Base-by-base conservation (phyloP, 139 green algal species). In the Asterochloris sp. region DNA sequence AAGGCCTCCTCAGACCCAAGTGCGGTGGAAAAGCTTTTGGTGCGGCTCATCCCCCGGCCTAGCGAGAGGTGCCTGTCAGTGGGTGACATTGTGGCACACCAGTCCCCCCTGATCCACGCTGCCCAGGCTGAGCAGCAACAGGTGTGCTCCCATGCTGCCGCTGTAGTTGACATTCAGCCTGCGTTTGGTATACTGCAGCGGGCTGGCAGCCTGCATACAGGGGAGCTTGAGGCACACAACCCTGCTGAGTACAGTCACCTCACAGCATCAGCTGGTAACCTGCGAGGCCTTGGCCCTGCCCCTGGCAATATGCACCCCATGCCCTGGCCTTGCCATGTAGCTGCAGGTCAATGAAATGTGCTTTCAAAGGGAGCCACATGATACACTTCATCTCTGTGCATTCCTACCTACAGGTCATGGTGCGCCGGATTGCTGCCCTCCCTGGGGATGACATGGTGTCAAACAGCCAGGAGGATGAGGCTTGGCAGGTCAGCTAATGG, bases 371-470 rank as follows among this genome's bases (percentile, higher is more conserved):
- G 16, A 38, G 54, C 60, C 19, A 54, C 38, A 54, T 54, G 38
- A 54, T 54, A 54, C 38, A 54, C 6, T 6, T 54, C 6, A 6
- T 54, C 38, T 54, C 2, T 54, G 38, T 54, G 38, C 38, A 54
- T 54, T 54, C 38, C 38, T 54, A 6, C 38, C 38, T 69, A 84
- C 54, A 54, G 38, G 78, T 92, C 11, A 76, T 96, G 86, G 92
- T 98, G 16, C 83, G 94, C 61, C 85, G 94, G 0, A 86, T 98
- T 60, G 94, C 92, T 24, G 94, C 94, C 10, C 69, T 95, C 62
- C 89, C 92, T 73, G 91, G 91, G 0, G 85, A 93, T 16, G 89
- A 96, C 82, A 92, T 97, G 88, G 83, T 93, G 0, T 87, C 87
- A 10, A 81, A 86, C 74, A 79, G 84, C 17, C 19, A 69, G 12